Evolutionary conservation across 2,329 filamentous ascomycete species (phyloP), one percentile per base, ranked within the genome.

Genomic region (Dothideomycetes sp.): DNA sequence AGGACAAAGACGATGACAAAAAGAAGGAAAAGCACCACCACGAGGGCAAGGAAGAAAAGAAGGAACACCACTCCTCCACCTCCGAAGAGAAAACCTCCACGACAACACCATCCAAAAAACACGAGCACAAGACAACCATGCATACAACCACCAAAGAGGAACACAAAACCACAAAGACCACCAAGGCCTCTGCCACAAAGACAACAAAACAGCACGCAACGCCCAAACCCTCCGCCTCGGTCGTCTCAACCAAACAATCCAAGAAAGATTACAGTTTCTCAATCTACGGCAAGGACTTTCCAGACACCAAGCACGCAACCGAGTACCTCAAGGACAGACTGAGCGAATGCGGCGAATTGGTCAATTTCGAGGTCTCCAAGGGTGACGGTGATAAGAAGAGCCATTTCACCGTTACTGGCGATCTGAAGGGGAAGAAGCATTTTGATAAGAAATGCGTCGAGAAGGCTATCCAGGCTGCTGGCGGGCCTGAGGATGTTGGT

Each of bases 241-340:
- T n/a, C n/a, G n/a, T n/a, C n/a, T n/a, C n/a, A 29, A 29, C 24
- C 24, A 27, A 27, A n/a, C 34, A 22, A 19, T 19, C 19, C 14
- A 16, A 36, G 4, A 15, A 36, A 15, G 11, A 27, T 1, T 24
- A 36, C 34, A 36, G 29, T 12, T 36, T 36, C 22, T 10, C 24
- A 17, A 14, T 36, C 14, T 36, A 36, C 34, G 34, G 34, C 19
- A 36, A 36, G 29, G 34, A 24, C n/a, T 36, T 19, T 19, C 19
- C 34, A 24, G 15, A 17, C n/a, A 14, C 14, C 4, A 36, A 36
- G 18, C 19, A 36, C 19, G 34, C n/a, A n/a, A n/a, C n/a, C n/a
- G n/a, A n/a, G n/a, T n/a, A n/a, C n/a, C n/a, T n/a, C n/a, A n/a
- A n/a, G n/a, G n/a, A n/a, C n/a, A n/a, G n/a, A n/a, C n/a, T n/a